These are phyloP conservation scores for Adansonia gregorii DNA, from an alignment of 441 rosid genomes.

Conservation along the genomic window DNA sequence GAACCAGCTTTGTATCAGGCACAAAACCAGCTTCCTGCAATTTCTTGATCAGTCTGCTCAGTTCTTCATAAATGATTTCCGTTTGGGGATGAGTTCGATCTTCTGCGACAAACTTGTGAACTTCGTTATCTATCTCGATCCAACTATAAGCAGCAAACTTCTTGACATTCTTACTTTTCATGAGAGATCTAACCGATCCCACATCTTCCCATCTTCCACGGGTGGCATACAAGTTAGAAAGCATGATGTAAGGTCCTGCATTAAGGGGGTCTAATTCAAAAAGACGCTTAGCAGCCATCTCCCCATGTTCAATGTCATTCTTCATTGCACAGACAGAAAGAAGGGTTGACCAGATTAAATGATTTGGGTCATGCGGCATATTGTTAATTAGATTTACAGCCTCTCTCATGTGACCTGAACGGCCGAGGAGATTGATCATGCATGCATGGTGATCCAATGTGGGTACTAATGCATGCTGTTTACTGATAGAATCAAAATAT, in stretches of 20 bases:
- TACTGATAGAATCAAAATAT: conserved; percentile 43
- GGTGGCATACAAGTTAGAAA: conserved; percentile 50
- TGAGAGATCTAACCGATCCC: conserved; percentile 37
- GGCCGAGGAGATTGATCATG: conserved; percentile 47
- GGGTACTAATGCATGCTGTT: conserved; percentile 42
- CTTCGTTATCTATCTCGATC: conserved; percentile 43
- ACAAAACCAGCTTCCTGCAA: conserved; percentile 50
- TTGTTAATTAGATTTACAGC: conserved; percentile 41
- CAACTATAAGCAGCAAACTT: conserved; percentile 52
- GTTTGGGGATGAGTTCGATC: conserved; percentile 61
- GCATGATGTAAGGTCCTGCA: conserved; percentile 54
- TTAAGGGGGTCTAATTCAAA: conserved; percentile 43
- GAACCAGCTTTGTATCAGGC: conserved; percentile 51
- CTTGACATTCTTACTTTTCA: conserved; percentile 47
- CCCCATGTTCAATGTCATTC: conserved; percentile 39
- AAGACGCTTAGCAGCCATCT: conserved; percentile 45
- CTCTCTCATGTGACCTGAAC: conserved; percentile 37
- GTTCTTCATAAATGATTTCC: conserved; percentile 47
- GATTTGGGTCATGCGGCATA: conserved; percentile 46
- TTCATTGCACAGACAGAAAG: conserved; percentile 40
- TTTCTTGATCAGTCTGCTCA: conserved; percentile 44
- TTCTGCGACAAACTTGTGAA: conserved; percentile 54
- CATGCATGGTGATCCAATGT: conserved; percentile 46
- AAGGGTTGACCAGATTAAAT: conserved; percentile 47
- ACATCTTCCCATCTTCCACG: conserved; percentile 48